These are phyloP conservation scores for Heliamphora exappendiculata DNA, from an alignment of 148 eudicot species.

Conservation along the genomic window DNA sequence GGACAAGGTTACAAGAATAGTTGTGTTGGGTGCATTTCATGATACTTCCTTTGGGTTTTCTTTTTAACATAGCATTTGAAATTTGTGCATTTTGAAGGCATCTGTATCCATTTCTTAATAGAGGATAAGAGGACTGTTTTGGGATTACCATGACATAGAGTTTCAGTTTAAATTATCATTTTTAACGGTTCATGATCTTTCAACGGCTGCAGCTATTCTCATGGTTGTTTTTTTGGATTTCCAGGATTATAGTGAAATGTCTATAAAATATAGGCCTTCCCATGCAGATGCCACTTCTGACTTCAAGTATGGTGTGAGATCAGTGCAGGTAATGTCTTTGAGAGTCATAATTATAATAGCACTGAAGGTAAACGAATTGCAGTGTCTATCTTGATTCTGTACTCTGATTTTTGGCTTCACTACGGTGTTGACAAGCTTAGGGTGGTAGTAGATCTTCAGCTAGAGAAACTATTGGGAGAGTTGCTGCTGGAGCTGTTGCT, in stretches of 20 bases:
- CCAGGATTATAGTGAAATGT: conserved; percentile 97
- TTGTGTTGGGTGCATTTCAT: too few species aligned
- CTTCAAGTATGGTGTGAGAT: conserved; percentile 92
- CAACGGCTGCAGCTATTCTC: not conserved
- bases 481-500: conserved; percentile 96
- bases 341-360: conserved; percentile 1
- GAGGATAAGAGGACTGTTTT: too few species aligned
- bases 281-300: conserved; percentile 99
- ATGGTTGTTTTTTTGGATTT: conserved; percentile 12
- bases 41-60: too few species aligned
- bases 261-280: conserved; percentile 89
- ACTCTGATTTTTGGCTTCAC: too few species aligned
- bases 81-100: not conserved
- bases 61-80: too few species aligned
- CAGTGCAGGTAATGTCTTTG: conserved; percentile 58
- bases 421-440: too few species aligned
- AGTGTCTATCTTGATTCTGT: too few species aligned
- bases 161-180: not conserved
- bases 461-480: conserved; percentile 98
- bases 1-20: too few species aligned
- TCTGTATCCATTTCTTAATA: too few species aligned
- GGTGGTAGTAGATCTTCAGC: conserved; percentile 99
- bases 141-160: not conserved
- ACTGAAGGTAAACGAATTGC: conserved; percentile 6
- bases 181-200: not conserved